Base-by-base conservation (phyloP, 2,329 filamentous ascomycete species). In the Cylindrodendrum hubeiense region DNA sequence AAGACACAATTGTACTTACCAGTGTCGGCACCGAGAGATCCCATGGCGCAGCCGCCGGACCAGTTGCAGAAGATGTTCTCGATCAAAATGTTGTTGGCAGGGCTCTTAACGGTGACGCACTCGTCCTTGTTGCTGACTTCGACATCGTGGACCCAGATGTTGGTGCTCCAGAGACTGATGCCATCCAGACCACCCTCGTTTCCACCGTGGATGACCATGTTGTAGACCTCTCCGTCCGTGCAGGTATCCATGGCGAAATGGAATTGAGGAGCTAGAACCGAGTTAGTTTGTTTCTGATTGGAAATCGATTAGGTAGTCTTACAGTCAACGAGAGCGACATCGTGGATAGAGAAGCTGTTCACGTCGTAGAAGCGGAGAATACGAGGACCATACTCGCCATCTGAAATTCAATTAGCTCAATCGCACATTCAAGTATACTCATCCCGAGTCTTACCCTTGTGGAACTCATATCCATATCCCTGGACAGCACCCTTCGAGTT, bases 111-210 rank as follows among this genome's bases (percentile, higher is more conserved):
- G 0, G 68, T 70, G 7, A 71, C 69, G 2, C 67, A 71, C 12
- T 71, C 69, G 24, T 71, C 69, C 50, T 71, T 71, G 65, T 71
- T 71, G 63, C 68, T 71, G 33, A 71, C 69, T 54, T 71, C 68
- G 6, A 71, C 44, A 4, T 71, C 69, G 62, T 71, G 69, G 17
- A 71, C 63, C 43, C 65, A 64, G 34, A 71, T 67, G 22, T 71
- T 71, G 4, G 64, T 66, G 10, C 68, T 66, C 69, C 69, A 71
- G 15, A 71, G 65, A 1, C 65, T 66, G 0, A 71, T 65, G 5
- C 69, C 69, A 6, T 71, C 69, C 1, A 71, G 52, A 0, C 69
- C 69, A 17, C 68, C 69, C 12, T 37, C 47, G 3, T 50, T 60
- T 5, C 62, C 69, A 8, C 69, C 69, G 17, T 71, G 69, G 12